Evolutionary conservation across 208 protist species (phyloP).

Genomic region (Blastocrithidia nonstop): DNA sequence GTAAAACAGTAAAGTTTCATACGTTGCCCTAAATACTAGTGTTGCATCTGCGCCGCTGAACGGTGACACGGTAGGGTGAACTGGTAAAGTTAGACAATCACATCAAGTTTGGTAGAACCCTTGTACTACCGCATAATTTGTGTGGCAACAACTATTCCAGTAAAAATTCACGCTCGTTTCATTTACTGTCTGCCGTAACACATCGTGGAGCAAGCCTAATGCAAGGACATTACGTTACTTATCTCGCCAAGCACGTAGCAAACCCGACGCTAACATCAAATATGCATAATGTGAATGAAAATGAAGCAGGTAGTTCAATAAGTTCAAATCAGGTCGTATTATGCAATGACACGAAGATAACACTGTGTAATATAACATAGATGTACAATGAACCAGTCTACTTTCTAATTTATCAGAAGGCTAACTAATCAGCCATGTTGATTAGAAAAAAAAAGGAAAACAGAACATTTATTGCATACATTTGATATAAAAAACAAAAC

Average conservation of each 20-base stretch:
- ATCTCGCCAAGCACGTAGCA: slow-evolving; percentile 30
- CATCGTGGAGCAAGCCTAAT: slow-evolving; percentile 37
- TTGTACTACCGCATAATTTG: slow-evolving; percentile 38
- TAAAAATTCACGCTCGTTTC: slow-evolving; percentile 27
- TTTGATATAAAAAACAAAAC: slow-evolving; percentile 2
- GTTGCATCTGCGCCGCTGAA: slow-evolving; percentile 65
- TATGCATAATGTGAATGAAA: neutral
- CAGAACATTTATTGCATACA: neutral
- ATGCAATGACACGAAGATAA: slow-evolving; percentile 62
- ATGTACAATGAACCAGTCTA: slow-evolving; percentile 48
- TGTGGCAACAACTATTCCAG: slow-evolving; percentile 24
- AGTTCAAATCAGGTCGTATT: slow-evolving; percentile 10
- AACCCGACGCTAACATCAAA: slow-evolving; percentile 4
- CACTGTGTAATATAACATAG: slow-evolving; percentile 5
- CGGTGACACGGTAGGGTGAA: slow-evolving; percentile 66
- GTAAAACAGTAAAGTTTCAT: slow-evolving; percentile 38
- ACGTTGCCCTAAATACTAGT: slow-evolving; percentile 44
- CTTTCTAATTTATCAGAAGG: slow-evolving; percentile 63
- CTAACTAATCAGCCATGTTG: neutral
- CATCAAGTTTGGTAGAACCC: slow-evolving; percentile 25
- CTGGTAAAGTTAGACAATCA: slow-evolving; percentile 73
- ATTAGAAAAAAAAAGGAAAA: slow-evolving; percentile 6
- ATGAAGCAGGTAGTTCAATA: neutral
- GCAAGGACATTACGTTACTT: slow-evolving; percentile 70
- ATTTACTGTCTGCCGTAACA: slow-evolving; percentile 41